Conservation (phyloP, 805 yeast genomes). For the Groenewaldozyma salmanticensis region DNA sequence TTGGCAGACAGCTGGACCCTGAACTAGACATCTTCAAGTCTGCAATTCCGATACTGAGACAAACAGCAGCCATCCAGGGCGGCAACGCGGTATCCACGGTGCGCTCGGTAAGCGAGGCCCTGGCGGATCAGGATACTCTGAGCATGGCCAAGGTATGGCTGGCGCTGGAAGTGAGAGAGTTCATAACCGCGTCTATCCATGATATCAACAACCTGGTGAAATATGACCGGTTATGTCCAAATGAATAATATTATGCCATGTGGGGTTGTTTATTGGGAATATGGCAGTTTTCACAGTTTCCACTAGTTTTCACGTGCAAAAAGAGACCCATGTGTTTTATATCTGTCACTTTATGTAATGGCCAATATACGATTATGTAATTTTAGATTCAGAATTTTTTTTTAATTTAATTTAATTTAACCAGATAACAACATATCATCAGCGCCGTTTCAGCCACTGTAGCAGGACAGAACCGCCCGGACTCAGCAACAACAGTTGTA, state of each 20-base stretch:
- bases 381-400: too few species aligned
- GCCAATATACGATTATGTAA: too few species aligned
- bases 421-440: too few species aligned
- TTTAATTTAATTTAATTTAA: too few species aligned
- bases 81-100: slow-evolving; percentile 1
- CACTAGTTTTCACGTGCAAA: too few species aligned
- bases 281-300: too few species aligned
- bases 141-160: slow-evolving; percentile 88
- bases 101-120: slow-evolving; percentile 31
- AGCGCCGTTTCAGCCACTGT: too few species aligned
- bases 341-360: too few species aligned
- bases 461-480: too few species aligned
- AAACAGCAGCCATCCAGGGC: slow-evolving; percentile 61
- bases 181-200: slow-evolving; percentile 72
- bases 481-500: too few species aligned
- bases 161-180: slow-evolving; percentile 79
- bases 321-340: too few species aligned
- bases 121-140: slow-evolving; percentile 39
- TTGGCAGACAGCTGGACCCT: slow-evolving; percentile 91
- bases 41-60: slow-evolving; percentile 76
- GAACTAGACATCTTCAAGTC: slow-evolving; percentile 90
- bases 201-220: slow-evolving; percentile 51
- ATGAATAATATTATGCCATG: slow-evolving; percentile 30
- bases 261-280: neutral
- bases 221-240: slow-evolving; percentile 59